Evolutionary conservation across 176 grass and related monocot species (phyloP).

Genomic region (Bromus sterilis): DNA sequence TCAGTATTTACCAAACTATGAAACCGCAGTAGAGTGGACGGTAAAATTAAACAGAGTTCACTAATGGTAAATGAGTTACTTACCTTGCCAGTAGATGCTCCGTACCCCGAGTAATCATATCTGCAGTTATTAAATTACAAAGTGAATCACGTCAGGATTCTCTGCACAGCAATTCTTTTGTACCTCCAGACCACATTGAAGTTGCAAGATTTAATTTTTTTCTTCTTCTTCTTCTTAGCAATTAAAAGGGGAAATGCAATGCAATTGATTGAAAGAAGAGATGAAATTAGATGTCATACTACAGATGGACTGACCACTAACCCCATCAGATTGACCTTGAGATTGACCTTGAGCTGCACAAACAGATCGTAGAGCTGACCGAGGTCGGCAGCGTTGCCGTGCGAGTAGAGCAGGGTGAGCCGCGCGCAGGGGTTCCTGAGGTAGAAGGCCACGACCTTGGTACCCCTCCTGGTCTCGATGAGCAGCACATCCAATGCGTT

Average conservation of each 20-base stretch:
- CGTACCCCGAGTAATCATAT: conserved; percentile 97
- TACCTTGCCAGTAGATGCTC: conserved; percentile 84
- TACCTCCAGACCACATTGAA: conserved; percentile 1
- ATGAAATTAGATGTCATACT: conserved; percentile 1
- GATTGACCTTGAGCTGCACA: conserved; percentile 99
- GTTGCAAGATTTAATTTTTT: no score
- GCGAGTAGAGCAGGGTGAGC: conserved; percentile 93
- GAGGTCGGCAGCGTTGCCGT: conserved; percentile 98
- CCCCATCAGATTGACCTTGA: conserved; percentile 98
- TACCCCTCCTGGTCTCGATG: conserved; percentile 67
- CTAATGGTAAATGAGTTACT: conserved; percentile 12
- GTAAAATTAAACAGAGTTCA: neutral
- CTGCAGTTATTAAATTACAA: conserved; percentile 44
- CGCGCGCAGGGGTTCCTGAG: conserved; percentile 76
- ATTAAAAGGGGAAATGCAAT: neutral
- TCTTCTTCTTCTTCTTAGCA: no score
- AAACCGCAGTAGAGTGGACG: neutral
- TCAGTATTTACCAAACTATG: neutral
- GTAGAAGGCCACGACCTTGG: conserved; percentile 92
- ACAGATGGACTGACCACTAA: conserved; percentile 48
- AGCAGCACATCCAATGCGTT: conserved; percentile 70
- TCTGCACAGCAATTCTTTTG: neutral
- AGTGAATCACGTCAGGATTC: neutral
- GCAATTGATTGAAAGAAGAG: neutral
- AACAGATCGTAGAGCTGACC: conserved; percentile 98